Base-by-base conservation (phyloP, 441 rosid species). In the Adansonia grandidieri region DNA sequence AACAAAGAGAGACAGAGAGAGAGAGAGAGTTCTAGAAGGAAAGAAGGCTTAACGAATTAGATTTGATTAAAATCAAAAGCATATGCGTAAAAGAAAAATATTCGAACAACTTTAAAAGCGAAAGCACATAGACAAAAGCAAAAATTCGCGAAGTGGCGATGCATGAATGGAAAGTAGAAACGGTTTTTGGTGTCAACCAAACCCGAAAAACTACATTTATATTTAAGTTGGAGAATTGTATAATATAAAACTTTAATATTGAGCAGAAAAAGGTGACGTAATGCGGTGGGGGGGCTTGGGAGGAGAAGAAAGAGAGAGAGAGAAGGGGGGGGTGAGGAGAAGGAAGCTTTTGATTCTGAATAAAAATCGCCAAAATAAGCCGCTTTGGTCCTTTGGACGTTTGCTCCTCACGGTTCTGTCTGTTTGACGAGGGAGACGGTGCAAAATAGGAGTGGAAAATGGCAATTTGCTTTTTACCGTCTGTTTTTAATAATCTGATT, bases 71-170 rank as follows among this genome's bases (percentile, higher is more conserved):
- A 71, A 53, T 32, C 5, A 32, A 5, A 45, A 78, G 44, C 7
- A 20, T 32, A 14, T 10, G 9, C 61, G 8, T 48, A 54, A 63
- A 53, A 9, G 0, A 5, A 14, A n/a, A 2, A 5, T 2, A 2
- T 10, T 19, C 0, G 1, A 7, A 20, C 47, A 67, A 66, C 0
- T 5, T 9, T 3, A 28, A 28, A 48, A 48, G 24, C n/a, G 3
- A 51, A 47, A 28, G 20, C 1, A 1, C 11, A 28, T 17, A 48
- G 24, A 60, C 17, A 50, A 20, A 9, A 40, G 57, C 13, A 45
- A 53, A 62, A 72, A 24, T 65, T 62, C 42, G 72, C 80, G 65
- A 78, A 72, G 77, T 53, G 56, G 54, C 75, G 22, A 60, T 45
- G 45, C 60, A 78, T 37, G 80, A 71, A 8, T 48, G 62, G 71